Evolutionary conservation across 257 asterid genomes (phyloP).

Genomic region (Ilex aquifolium): DNA sequence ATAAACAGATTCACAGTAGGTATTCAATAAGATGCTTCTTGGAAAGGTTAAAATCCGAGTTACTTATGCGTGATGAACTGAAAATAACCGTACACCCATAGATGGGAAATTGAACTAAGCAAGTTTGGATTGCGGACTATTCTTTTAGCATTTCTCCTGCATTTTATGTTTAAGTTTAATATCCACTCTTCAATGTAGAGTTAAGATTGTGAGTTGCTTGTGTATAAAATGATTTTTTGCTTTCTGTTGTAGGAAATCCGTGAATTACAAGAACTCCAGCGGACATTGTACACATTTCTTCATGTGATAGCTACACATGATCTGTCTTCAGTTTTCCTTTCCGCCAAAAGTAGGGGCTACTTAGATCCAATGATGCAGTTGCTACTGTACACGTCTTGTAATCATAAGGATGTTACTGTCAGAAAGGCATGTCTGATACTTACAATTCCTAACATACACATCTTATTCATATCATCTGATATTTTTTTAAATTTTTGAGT

Average conservation of each 20-base stretch:
- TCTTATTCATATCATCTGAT: neutral
- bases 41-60: no score
- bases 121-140: neutral
- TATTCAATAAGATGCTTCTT: no score
- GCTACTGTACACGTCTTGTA: conserved; percentile 58
- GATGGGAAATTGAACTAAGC: no score
- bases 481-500: no score
- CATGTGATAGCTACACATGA: conserved; percentile 74
- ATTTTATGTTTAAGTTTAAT: conserved; percentile 1
- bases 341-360: conserved; percentile 48
- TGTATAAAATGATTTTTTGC: neutral
- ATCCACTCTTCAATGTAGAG: neutral
- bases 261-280: conserved; percentile 86
- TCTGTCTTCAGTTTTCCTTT: conserved; percentile 68
- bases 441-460: neutral
- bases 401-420: conserved; percentile 69
- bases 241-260: conserved; percentile 71
- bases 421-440: conserved; percentile 50
- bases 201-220: conserved; percentile 1
- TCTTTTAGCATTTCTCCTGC: neutral
- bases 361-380: conserved; percentile 79
- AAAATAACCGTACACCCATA: no score
- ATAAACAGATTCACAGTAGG: no score
- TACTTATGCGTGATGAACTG: no score
- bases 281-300: conserved; percentile 64